These are phyloP conservation scores for Apium graveolens DNA, from an alignment of 129 eudicot genomes.

Conservation along the genomic window DNA sequence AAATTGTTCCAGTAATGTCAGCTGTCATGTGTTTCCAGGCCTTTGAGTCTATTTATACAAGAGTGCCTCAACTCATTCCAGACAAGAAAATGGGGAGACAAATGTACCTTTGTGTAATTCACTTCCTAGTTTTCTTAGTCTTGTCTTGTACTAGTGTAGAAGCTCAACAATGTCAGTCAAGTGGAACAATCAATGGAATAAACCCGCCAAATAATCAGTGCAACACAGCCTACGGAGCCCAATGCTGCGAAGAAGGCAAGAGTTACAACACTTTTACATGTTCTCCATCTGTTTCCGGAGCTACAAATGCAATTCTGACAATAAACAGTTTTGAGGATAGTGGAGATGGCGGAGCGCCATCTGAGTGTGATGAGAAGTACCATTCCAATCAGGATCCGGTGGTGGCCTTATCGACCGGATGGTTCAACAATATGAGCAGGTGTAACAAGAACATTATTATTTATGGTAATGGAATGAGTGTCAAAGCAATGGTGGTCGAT, in stretches of 20 bases:
- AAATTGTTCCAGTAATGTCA: neutral
- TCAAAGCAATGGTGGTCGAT: slow-evolving; percentile 20
- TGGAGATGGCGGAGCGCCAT: slow-evolving; percentile 18
- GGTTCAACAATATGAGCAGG: slow-evolving; percentile 20
- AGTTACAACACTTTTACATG: slow-evolving; percentile 5
- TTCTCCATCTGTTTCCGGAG: neutral
- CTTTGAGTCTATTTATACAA: neutral
- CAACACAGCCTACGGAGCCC: neutral
- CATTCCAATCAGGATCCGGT: slow-evolving; percentile 19
- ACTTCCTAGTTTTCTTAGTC: neutral
- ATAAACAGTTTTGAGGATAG: slow-evolving; percentile 14
- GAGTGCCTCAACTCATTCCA: too few species aligned
- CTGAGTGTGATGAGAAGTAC: slow-evolving; percentile 22
- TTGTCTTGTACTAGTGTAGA: neutral
- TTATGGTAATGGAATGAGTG: slow-evolving; percentile 16
- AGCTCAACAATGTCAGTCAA: slow-evolving; percentile 14
- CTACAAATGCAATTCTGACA: slow-evolving; percentile 10
- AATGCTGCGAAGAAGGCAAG: slow-evolving; percentile 15
- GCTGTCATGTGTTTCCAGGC: neutral
- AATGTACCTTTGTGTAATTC: neutral
- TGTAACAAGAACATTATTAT: slow-evolving; percentile 20
- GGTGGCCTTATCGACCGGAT: slow-evolving; percentile 28
- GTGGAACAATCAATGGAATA: slow-evolving; percentile 16
- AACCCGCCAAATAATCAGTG: slow-evolving; percentile 15
- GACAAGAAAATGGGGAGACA: neutral